phyloP scores from a whole-genome alignment of 2,329 filamentous ascomycete genomes.

The Penicillium sp. region DNA sequence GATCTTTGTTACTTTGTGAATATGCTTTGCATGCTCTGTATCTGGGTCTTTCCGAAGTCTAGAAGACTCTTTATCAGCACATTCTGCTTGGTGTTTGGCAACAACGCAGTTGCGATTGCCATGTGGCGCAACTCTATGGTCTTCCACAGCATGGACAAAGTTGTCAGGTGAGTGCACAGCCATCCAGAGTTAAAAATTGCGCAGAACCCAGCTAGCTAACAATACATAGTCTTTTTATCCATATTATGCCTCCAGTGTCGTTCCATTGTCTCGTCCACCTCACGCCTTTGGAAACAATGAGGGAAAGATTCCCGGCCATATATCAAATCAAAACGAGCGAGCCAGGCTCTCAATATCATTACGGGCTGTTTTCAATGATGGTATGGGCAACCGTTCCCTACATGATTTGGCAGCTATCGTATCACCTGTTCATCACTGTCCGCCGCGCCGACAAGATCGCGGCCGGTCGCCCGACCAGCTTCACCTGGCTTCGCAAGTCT shows the following conservation, averaged over 20 bases:
- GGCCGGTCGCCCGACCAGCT: slow-evolving; percentile 91
- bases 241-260: slow-evolving; percentile 97
- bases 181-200: not conserved
- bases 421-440: slow-evolving; percentile 95
- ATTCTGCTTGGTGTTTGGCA: slow-evolving; percentile 91
- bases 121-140: slow-evolving; percentile 99
- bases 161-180: slow-evolving; percentile 67
- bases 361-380: slow-evolving; percentile 83
- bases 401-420: slow-evolving; percentile 86
- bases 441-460: slow-evolving; percentile 95
- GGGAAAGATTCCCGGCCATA: slow-evolving; percentile 78
- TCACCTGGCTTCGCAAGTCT: slow-evolving; percentile 92
- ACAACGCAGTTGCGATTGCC: slow-evolving; percentile 96
- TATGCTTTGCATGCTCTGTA: slow-evolving; percentile 75
- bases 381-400: slow-evolving; percentile 94
- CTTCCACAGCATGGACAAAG: slow-evolving; percentile 98
- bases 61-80: slow-evolving; percentile 90
- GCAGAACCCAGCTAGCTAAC: slow-evolving; percentile 3
- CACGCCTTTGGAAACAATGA: slow-evolving; percentile 67
- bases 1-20: slow-evolving; percentile 99
- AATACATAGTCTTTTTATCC: slow-evolving; percentile 79
- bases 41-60: slow-evolving; percentile 90
- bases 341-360: slow-evolving; percentile 77
- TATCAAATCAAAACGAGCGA: slow-evolving; percentile 74
- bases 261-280: slow-evolving; percentile 93